These are phyloP conservation scores for Alternaria dauci DNA, from an alignment of 2,329 filamentous ascomycete genomes.

Conservation along the genomic window DNA sequence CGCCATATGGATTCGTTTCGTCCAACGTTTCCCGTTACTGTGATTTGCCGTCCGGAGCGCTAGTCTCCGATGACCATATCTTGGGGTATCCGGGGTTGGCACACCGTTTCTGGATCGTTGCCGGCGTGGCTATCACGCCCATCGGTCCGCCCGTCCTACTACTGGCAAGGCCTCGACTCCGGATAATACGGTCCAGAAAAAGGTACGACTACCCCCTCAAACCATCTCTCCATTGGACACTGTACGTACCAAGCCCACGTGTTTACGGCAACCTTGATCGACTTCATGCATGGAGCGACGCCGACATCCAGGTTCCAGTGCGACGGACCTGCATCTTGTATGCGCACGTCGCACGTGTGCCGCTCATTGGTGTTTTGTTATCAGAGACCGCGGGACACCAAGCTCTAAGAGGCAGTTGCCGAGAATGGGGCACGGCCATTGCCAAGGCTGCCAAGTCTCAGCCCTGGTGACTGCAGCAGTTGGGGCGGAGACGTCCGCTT, in stretches of 20 bases:
- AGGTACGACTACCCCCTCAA: neutral
- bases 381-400: constrained; percentile 25
- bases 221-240: neutral
- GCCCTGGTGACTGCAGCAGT: neutral
- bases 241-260: constrained; percentile 18
- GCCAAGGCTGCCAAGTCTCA: constrained; percentile 24
- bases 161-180: neutral
- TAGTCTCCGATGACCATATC: constrained; percentile 3
- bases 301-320: constrained; percentile 26
- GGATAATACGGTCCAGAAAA: neutral
- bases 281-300: constrained; percentile 5
- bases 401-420: constrained; percentile 39
- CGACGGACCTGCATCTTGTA: constrained; percentile 14
- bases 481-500: constrained; percentile 19
- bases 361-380: constrained; percentile 38
- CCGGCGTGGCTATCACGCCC: neutral
- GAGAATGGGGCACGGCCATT: constrained; percentile 29
- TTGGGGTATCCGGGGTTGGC: constrained; percentile 10
- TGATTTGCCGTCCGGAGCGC: neutral
- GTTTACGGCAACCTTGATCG: neutral
- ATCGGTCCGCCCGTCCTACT: neutral
- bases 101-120: neutral
- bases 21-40: neutral
- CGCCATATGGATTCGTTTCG: neutral
- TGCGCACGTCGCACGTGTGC: constrained; percentile 35